Evolutionary conservation across 2,329 filamentous ascomycete species (phyloP), one percentile per base, ranked within the genome.

Genomic region (Teratosphaeria gauchensis): DNA sequence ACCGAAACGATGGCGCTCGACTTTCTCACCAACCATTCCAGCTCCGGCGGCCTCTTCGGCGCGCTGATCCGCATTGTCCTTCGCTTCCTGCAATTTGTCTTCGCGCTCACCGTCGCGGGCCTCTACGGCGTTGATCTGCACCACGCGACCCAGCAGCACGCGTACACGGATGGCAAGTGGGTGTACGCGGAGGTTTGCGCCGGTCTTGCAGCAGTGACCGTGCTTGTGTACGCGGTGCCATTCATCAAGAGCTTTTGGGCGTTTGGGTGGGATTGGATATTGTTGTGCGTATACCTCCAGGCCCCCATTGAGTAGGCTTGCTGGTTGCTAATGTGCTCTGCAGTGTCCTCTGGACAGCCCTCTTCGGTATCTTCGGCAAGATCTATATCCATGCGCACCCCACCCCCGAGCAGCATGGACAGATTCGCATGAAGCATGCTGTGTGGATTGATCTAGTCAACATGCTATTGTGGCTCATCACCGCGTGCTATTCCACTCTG

Each of bases 311-410:
- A 12, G 51, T 31, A 21, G 14, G 51, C 14, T 12, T 53, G 51
- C 14, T 53, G 11, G 5, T 53, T 19, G 51, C 21, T 53, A 14
- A 53, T 31, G 51, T 53, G 21, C 51, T 31, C 21, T 11, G 48
- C 56, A 73, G 74, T 66, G 78, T 94, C 62, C 81, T 95, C 32
- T 95, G 89, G 86, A 84, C 90, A 60, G 83, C 85, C 1, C 79
- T 94, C 5, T 95, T 95, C 71, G 91, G 90, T 19, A 77, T 94
- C 61, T 96, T 96, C 71, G 91, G 86, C 57, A 84, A 81, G 66
- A 84, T 92, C 79, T 96, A 87, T 77, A 88, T 95, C 69, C 74
- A 82, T 57, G 85, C 85, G 67, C 72, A 90, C 59, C 72, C 85
- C 0, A 71, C 68, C 11, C 69, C 70, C 5, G 52, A 31, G 52